Evolutionary conservation across 306 rosid species (phyloP).

Genomic region (Mucuna pruriens): DNA sequence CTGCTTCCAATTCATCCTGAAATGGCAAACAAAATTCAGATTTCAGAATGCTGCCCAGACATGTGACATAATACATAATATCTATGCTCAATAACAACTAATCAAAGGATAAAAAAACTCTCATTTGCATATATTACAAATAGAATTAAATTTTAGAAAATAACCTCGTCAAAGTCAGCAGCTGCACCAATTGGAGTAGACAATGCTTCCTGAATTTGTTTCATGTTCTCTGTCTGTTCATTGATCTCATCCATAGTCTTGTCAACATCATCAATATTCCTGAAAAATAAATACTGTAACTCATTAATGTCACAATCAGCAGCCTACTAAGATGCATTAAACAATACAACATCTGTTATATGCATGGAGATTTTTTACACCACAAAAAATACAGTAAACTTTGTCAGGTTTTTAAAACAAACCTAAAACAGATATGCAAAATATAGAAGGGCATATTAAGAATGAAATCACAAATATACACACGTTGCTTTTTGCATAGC

Average conservation of each 20-base stretch:
- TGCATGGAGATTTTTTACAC: background rate
- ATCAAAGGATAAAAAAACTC: background rate
- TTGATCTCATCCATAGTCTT: constrained; percentile 99
- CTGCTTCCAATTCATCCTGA: constrained; percentile 98
- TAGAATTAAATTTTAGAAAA: constrained; percentile 19
- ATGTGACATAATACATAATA: constrained; percentile 1
- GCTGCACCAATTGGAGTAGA: constrained; percentile 87
- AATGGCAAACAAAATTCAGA: constrained; percentile 32
- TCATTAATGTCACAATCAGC: constrained; percentile 23
- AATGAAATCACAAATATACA: constrained; percentile 25
- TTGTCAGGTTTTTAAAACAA: constrained; percentile 4
- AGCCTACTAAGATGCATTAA: constrained; percentile 5
- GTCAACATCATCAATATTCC: constrained; percentile 97
- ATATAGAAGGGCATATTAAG: background rate
- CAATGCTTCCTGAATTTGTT: constrained; percentile 94
- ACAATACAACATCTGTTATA: constrained; percentile 11
- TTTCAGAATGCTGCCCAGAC: constrained; percentile 19
- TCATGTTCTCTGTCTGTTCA: constrained; percentile 98
- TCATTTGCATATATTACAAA: background rate
- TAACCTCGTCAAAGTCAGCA: constrained; percentile 95
- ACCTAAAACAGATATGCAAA: background rate
- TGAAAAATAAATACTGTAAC: constrained; percentile 41
- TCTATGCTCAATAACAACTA: background rate
- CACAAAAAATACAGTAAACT: background rate
- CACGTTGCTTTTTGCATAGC: constrained; percentile 98